Evolutionary conservation across 2,329 filamentous ascomycete species (phyloP).

Genomic region (Alternaria rosae): DNA sequence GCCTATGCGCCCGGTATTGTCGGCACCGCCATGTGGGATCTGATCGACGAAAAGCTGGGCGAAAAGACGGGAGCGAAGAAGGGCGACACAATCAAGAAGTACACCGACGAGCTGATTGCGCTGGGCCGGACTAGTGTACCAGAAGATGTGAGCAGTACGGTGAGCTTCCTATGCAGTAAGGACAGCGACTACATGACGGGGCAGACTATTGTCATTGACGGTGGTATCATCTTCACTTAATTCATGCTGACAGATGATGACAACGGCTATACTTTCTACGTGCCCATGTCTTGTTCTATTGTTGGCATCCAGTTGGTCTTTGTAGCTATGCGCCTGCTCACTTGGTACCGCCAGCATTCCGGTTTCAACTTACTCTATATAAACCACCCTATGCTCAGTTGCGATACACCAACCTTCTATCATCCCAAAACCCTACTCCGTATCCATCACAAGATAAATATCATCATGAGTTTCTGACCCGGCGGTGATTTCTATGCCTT

Average conservation of each 20-base stretch:
- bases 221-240: constrained; percentile 62
- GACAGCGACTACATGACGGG: constrained; percentile 72
- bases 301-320: background rate
- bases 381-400: background rate
- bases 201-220: constrained; percentile 69
- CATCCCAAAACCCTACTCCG: background rate
- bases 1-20: constrained; percentile 73
- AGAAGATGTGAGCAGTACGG: constrained; percentile 68
- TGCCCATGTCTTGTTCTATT: background rate
- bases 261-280: background rate
- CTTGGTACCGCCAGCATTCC: background rate
- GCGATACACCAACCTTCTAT: background rate
- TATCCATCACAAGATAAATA: background rate
- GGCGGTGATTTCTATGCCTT: background rate
- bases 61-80: constrained; percentile 60
- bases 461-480: background rate
- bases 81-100: constrained; percentile 64
- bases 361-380: background rate
- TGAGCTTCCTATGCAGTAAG: constrained; percentile 66
- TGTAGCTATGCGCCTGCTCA: background rate
- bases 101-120: constrained; percentile 62
- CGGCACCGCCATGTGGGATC: constrained; percentile 72
- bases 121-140: constrained; percentile 66
- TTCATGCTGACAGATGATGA: background rate
- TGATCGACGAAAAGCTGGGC: constrained; percentile 68